Evolutionary conservation across 306 rosid genomes (phyloP).

Genomic region (Datisca glomerata): DNA sequence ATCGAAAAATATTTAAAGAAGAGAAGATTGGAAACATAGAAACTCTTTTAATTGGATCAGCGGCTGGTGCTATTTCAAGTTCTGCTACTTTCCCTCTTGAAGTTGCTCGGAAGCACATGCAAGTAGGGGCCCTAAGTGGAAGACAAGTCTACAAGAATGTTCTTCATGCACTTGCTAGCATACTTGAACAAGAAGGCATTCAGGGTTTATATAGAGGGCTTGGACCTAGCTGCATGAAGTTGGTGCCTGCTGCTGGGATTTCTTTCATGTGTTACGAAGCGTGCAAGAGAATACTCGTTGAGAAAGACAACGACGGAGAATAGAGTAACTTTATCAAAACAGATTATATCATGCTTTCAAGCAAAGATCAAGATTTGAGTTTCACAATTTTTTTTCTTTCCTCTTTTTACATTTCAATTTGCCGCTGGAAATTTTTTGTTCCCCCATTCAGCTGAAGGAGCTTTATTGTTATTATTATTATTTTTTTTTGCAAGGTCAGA

Average conservation of each 20-base stretch:
- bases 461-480: too few relatives aligned
- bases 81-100: constrained; percentile 75
- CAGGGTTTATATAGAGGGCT: constrained; percentile 47
- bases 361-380: constrained; percentile 3
- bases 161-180: constrained; percentile 51
- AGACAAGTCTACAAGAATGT: constrained; percentile 45
- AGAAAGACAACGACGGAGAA: constrained; percentile 16
- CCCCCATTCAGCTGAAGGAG: too few relatives aligned
- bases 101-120: constrained; percentile 82
- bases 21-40: constrained; percentile 52
- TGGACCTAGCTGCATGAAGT: constrained; percentile 64
- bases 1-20: constrained; percentile 28
- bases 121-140: constrained; percentile 66
- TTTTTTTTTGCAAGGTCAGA: too few relatives aligned
- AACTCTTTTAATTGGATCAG: constrained; percentile 63
- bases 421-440: too few relatives aligned
- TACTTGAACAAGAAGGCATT: constrained; percentile 47
- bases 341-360: constrained; percentile 1
- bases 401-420: too few relatives aligned
- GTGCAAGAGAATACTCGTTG: constrained; percentile 48
- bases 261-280: constrained; percentile 79
- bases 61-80: constrained; percentile 64
- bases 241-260: constrained; percentile 71
- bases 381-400: too few relatives aligned
- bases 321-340: neutral